Base-by-base conservation (phyloP, 176 grass and related monocot genomes). In the Tillandsia leiboldiana region DNA sequence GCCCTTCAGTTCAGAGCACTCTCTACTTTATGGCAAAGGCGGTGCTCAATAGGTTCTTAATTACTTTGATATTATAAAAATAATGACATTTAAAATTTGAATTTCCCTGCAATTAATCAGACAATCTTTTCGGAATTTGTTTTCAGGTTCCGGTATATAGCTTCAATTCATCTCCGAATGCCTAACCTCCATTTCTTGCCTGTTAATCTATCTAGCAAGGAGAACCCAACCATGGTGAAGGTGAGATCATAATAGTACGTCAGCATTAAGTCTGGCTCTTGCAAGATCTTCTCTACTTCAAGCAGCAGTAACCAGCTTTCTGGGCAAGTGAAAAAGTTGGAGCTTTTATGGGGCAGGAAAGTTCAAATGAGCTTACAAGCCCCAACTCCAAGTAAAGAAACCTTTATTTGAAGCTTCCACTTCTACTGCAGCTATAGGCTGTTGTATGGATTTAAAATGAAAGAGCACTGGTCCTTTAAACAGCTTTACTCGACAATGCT, bases 1-100 rank as follows among this genome's bases (percentile, higher is more conserved):
- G 93, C 62, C 89, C 93, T 23, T 97, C 93, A 2, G 89, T 97
- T 69, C 93, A 97, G 75, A 92, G 92, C 58, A 92, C 93, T 48
- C 57, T 92, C 14, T 97, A 83, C 74, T 79, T 97, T 49, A 90
- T 90, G 89, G 86, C 77, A 13, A 84, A 80, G 75, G 86, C 83
- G 77, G 89, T 97, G 85, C 89, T 97, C 65, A 87, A 72, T 26
- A 97, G 86, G 93, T 97, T 67, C 52, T 42, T 58, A 51, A 24
- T 56, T 76, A 68, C 1, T 47, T 80, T 51, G 69, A 63, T 56
- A 20, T 26, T 29, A 4, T 73, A 1, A 61, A 15, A 18, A 20
- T 7, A 61, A 9, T 18, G 14, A 18, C 56, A 61, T 61, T 61
- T 20, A 9, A 20, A 61, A 57, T 57, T 15, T 18, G 56, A 8